Evolutionary conservation across 306 rosid species (phyloP).

Genomic region (Fragaria ananassa): DNA sequence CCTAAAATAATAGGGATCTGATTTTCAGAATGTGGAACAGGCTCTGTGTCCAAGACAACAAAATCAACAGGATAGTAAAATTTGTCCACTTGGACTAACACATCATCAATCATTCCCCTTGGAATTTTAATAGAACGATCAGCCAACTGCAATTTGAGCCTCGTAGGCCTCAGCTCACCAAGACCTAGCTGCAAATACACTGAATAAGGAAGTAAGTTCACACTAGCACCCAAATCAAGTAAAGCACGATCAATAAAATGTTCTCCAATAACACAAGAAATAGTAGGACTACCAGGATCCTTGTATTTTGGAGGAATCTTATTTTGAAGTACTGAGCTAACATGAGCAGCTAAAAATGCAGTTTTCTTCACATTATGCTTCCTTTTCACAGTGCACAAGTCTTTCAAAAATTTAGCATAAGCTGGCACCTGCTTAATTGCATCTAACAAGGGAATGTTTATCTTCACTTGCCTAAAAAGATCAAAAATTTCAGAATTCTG

Average conservation of each 20-base stretch:
- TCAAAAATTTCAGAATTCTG: background rate
- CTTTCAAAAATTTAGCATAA: background rate
- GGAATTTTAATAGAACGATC: background rate
- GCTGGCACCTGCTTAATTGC: background rate
- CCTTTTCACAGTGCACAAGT: background rate
- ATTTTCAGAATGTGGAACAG: background rate
- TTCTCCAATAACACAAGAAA: background rate
- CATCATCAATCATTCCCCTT: background rate
- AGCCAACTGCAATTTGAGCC: background rate
- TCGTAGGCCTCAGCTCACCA: background rate
- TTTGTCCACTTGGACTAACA: background rate
- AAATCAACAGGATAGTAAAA: background rate
- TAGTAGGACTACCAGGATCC: background rate
- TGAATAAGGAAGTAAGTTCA: background rate
- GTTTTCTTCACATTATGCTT: background rate
- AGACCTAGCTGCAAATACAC: background rate
- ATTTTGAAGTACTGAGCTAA: background rate
- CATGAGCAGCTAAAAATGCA: background rate
- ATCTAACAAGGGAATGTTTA: background rate
- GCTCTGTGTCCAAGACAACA: background rate
- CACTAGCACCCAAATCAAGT: conserved; percentile 7
- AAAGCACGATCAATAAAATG: background rate
- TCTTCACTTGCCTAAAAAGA: background rate
- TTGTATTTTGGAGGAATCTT: background rate
- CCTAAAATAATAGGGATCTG: background rate